phyloP scores from a whole-genome alignment of 108 stramenopile species.

The Nitzschia sp. region DNA sequence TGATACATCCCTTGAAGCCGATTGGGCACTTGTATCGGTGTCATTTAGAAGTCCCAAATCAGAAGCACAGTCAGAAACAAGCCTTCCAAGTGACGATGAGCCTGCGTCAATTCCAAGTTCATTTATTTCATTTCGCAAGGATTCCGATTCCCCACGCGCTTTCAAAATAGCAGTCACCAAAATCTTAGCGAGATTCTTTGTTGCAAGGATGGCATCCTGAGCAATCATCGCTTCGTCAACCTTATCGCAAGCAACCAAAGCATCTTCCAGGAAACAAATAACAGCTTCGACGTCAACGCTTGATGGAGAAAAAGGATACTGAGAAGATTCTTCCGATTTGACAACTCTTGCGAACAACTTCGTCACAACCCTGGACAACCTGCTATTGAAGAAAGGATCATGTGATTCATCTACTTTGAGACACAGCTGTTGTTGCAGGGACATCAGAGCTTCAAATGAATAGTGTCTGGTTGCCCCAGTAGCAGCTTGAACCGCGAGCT shows the following conservation, averaged over 20 bases:
- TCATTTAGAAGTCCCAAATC: slow-evolving; percentile 20
- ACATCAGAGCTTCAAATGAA: slow-evolving; percentile 58
- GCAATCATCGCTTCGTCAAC: slow-evolving; percentile 10
- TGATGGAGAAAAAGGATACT: slow-evolving; percentile 31
- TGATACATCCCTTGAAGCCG: slow-evolving; percentile 27
- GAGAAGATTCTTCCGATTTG: slow-evolving; percentile 59
- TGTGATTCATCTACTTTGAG: slow-evolving; percentile 13
- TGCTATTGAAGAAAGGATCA: slow-evolving; percentile 41
- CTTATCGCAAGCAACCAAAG: slow-evolving; percentile 21
- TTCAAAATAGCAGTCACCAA: slow-evolving; percentile 30
- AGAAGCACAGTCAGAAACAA: slow-evolving; percentile 21
- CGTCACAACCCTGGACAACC: slow-evolving; percentile 62
- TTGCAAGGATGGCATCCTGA: slow-evolving; percentile 25
- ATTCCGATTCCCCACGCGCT: slow-evolving; percentile 11
- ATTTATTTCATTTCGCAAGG: slow-evolving; percentile 19
- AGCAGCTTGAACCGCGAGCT: slow-evolving; percentile 69
- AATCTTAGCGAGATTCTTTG: slow-evolving; percentile 17
- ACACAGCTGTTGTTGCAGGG: slow-evolving; percentile 59
- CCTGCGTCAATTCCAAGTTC: slow-evolving; percentile 37
- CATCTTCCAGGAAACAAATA: slow-evolving; percentile 48
- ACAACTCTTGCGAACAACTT: slow-evolving; percentile 67
- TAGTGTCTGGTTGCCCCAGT: slow-evolving; percentile 42
- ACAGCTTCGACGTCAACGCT: slow-evolving; percentile 61
- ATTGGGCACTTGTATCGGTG: background rate
- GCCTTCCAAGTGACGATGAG: slow-evolving; percentile 25